Conservation (phyloP, 225 moss, liverwort and hornwort species). For the Pseudoscleropodium purum region DNA sequence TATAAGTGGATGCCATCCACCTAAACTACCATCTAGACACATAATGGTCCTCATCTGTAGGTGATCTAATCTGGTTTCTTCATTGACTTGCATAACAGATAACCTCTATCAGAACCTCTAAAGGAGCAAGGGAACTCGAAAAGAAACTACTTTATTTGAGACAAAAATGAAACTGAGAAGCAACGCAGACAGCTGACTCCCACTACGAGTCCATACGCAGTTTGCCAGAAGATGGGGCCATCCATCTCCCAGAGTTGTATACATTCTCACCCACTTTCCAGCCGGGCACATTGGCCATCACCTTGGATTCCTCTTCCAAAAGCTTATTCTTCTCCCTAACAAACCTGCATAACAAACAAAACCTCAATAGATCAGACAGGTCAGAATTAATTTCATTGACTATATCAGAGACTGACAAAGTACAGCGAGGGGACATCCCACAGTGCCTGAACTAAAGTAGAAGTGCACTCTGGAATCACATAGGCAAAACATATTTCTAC, state of each 20-base stretch:
- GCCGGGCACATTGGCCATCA: conserved; percentile 85
- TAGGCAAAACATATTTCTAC: not conserved
- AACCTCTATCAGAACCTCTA: not conserved
- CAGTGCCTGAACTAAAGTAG: not conserved
- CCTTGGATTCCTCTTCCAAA: conserved; percentile 74
- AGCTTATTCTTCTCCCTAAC: conserved; percentile 55
- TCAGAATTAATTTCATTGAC: too few species aligned
- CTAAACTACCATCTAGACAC: not conserved
- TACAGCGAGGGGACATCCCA: not conserved
- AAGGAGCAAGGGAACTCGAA: not conserved
- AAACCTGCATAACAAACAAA: conserved; percentile 34
- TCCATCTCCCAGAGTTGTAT: conserved; percentile 86
- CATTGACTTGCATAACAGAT: not conserved
- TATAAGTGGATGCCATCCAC: conserved; percentile 1
- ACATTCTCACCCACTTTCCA: conserved; percentile 94
- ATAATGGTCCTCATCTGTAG: not conserved
- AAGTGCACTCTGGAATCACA: not conserved
- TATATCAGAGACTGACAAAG: not conserved
- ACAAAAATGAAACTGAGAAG: conserved; percentile 22
- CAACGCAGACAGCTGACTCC: not conserved
- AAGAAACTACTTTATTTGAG: conserved; percentile 5
- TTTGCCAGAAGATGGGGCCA: conserved; percentile 94
- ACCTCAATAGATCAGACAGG: not conserved
- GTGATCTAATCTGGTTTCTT: not conserved
- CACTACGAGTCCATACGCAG: conserved; percentile 28